Evolutionary conservation across 345 rosid species (phyloP).

Genomic region (Salix koriyanagi): DNA sequence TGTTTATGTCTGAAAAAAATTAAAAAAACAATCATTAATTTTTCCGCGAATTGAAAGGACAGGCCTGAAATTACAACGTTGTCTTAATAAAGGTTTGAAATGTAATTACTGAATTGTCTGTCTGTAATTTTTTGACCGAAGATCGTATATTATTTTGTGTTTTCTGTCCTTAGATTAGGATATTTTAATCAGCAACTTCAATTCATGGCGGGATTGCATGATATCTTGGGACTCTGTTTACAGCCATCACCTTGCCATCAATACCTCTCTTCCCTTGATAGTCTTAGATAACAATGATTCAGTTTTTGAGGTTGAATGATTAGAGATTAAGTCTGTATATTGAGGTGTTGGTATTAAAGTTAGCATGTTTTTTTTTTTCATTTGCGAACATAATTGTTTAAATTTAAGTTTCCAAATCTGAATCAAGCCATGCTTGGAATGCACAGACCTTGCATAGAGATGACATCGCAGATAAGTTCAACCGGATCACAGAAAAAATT

Average conservation of each 20-base stretch:
- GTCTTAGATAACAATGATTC: neutral
- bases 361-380: neutral
- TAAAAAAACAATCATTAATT: neutral
- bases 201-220: neutral
- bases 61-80: neutral
- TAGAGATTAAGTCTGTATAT: neutral
- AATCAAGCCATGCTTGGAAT: neutral
- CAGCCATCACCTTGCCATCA: neutral
- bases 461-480: constrained; percentile 42
- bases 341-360: neutral
- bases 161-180: neutral
- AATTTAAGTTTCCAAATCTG: neutral
- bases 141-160: neutral
- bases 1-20: neutral
- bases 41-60: neutral
- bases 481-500: constrained; percentile 50
- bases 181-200: neutral
- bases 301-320: neutral
- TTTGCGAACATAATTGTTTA: neutral
- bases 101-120: neutral
- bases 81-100: neutral
- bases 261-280: neutral
- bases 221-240: neutral
- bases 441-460: constrained; percentile 56
- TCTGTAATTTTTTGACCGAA: neutral